Evolutionary conservation across 371 early-diverging fungal genomes (phyloP), one percentile per base, ranked within the genome.

Genomic region (Circinella minor): DNA sequence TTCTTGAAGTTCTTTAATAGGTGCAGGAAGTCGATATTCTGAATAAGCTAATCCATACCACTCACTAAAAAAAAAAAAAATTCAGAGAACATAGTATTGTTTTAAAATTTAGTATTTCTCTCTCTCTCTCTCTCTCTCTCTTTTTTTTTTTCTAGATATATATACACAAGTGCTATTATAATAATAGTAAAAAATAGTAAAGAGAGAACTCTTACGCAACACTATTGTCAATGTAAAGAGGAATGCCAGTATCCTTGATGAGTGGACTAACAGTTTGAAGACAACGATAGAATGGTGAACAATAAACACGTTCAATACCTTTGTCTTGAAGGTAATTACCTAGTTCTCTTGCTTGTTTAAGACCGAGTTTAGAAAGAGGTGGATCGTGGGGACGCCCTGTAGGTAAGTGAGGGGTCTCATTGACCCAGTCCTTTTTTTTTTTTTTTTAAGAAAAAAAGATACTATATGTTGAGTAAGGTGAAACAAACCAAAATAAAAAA

Each of bases 221-320:
- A 7, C 73, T 65, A 66, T 77, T 71, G 20, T 81, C 82, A 51
- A 77, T 47, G 64, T 65, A 74, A 8, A 81, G 68, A 15, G 77
- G 77, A 17, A 68, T 63, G 17, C 67, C 47, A 8, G 70, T 64
- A 18, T 48, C 71, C 36, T 77, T 55, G 10, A 73, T 73, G 0
- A 79, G 54, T n/a, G 81, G 81, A 20, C 71, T 63, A 0, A 79
- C 76, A 10, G 79, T 76, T 49, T 81, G 74, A 4, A 81, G 54
- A 8, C 69, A 72, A 13, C 81, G 79, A 59, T 81, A 81, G 59
- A 81, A 79, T 3, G 81, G 79, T 11, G 79, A 81, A 3, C 77
- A 72, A 68, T 77, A 81, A 15, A 77, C 71, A 13, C 73, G 67
- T 47, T 79, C 48, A 18, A 79, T 77, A 15, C 57, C 55, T 64